Evolutionary conservation across 768 basidiomycete genomes (phyloP), one percentile per base, ranked within the genome.

Genomic region (Megacollybia marginata): DNA sequence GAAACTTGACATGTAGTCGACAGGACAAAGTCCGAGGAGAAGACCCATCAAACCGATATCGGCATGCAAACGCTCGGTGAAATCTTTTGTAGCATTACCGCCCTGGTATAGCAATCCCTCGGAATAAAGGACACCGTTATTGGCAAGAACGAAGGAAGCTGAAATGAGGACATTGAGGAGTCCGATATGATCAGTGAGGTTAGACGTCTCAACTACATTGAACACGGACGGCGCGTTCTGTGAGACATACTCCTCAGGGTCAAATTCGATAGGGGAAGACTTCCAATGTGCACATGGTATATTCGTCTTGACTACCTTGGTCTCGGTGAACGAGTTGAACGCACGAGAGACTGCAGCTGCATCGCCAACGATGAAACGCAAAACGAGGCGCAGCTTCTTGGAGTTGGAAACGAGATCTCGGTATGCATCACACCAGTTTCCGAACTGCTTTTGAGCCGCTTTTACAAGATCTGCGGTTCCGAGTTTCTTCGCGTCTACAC

Each of bases 171-270:
- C 48, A 47, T 78, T 79, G 16, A 78, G 51, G 10, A 76, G 57
- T 0, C 75, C 77, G n/a, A 72, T 28, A 54, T 74, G 73, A 54
- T 79, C 76, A 1, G 61, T 53, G 23, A 79, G 61, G 50, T 78
- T 77, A 16, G 76, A 78, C 0, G 76, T 72, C 33, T 79, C 75
- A 33, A 79, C 72, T 48, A 74, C 64, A 50, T 71, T 63, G 54
- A 78, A 79, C 2, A 49, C 43, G 9, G 59, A 33, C 1, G 75
- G 74, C 28, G 34, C n/a, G 4, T 45, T 46, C 32, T 43, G 20
- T 5, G 36, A 31, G 7, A 48, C 46, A 53, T 74, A 72, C 46
- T 69, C 67, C 9, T 54, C 60, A 2, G 53, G 47, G 40, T 66
- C 57, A 8, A 78, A 59, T 19, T 50, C 40, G 32, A 74, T 63